These are phyloP conservation scores for Beauveria sp. DNA, from an alignment of 2,329 filamentous ascomycete genomes.

Conservation along the genomic window DNA sequence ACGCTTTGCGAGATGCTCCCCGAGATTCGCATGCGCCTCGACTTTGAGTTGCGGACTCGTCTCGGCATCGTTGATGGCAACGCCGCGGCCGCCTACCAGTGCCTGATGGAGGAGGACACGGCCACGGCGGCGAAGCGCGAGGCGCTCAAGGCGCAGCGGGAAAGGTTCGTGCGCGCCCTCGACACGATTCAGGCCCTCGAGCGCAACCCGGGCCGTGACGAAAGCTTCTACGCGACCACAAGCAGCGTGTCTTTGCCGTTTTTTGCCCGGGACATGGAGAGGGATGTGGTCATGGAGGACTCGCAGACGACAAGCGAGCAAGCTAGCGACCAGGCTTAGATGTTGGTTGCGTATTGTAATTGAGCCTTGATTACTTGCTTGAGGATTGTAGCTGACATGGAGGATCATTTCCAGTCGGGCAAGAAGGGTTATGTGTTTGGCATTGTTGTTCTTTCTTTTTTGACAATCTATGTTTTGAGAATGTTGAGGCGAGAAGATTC, in stretches of 20 bases:
- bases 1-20: constrained; percentile 43
- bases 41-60: constrained; percentile 34
- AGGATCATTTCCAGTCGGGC: not conserved
- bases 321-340: constrained; percentile 4
- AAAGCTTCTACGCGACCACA: constrained; percentile 10
- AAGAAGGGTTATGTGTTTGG: not conserved
- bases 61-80: constrained; percentile 32
- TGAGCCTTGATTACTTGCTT: not conserved
- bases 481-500: not conserved
- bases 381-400: not conserved
- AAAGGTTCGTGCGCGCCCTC: constrained; percentile 41
- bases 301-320: constrained; percentile 8
- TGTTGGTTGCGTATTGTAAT: not conserved
- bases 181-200: constrained; percentile 38
- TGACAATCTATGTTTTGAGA: not conserved
- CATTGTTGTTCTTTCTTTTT: not conserved
- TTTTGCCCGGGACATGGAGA: not conserved
- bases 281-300: not conserved
- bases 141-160: constrained; percentile 33
- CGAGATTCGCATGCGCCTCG: constrained; percentile 31
- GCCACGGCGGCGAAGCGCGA: constrained; percentile 33
- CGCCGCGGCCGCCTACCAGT: constrained; percentile 26
- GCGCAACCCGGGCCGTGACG: constrained; percentile 21
- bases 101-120: constrained; percentile 42
- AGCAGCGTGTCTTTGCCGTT: not conserved